A percentile compares a stretch with the other conserved stretches of the same genome.
These are phyloP conservation scores for Musa schizocarpa DNA, from an alignment of 176 grass and related monocot genomes.

Conservation along the genomic window DNA sequence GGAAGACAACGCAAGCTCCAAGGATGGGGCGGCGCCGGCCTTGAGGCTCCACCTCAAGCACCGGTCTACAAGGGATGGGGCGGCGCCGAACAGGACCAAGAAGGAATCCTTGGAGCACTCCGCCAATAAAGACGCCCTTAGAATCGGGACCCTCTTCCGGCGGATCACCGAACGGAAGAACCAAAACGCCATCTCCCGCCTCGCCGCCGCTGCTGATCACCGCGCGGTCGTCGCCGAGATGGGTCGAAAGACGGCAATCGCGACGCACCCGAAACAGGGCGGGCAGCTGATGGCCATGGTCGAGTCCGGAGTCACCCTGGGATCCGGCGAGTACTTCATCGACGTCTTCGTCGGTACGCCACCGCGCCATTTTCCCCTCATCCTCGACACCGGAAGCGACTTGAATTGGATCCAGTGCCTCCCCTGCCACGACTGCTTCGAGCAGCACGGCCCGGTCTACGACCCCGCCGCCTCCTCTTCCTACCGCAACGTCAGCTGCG, in stretches of 20 bases:
- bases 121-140: conserved; percentile 35
- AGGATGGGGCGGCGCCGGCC: conserved; percentile 2
- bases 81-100: conserved; percentile 22
- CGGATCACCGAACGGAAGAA: conserved; percentile 9
- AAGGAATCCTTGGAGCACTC: conserved; percentile 39
- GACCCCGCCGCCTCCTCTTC: conserved; percentile 58
- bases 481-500: conserved; percentile 66
- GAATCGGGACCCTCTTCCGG: conserved; percentile 45
- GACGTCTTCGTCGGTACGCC: conserved; percentile 88
- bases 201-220: not conserved
- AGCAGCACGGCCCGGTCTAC: conserved; percentile 64
- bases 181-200: not conserved
- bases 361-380: conserved; percentile 64
- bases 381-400: conserved; percentile 96
- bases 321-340: conserved; percentile 82
- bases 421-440: conserved; percentile 76
- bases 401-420: conserved; percentile 97
- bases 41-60: conserved; percentile 63
- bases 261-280: conserved; percentile 27
- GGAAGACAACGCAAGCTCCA: not conserved
- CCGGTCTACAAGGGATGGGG: conserved; percentile 16
- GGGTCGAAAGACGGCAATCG: not conserved
- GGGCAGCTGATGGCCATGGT: conserved; percentile 62
- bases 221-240: not conserved
- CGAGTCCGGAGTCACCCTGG: conserved; percentile 69